phyloP scores from a whole-genome alignment of 495 filamentous ascomycete species.

The Mytilinidion resinicola region DNA sequence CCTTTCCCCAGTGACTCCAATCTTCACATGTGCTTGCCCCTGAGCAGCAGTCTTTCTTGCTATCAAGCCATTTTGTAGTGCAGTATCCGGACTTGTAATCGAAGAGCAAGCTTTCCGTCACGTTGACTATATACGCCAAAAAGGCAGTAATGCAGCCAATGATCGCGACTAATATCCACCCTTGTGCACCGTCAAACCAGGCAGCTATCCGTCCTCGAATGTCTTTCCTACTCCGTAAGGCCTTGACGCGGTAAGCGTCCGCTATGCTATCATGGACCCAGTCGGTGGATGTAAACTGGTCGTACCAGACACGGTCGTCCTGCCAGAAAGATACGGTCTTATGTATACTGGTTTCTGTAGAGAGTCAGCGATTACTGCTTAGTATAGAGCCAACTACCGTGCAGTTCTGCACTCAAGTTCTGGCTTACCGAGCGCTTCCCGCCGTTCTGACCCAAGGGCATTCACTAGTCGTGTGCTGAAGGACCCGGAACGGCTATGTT shows the following conservation, averaged over 20 bases:
- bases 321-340: constrained; percentile 22
- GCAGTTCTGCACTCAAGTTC: too few relatives aligned
- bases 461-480: constrained; percentile 33
- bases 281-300: constrained; percentile 97
- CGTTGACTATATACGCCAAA: constrained; percentile 83
- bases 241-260: constrained; percentile 82
- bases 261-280: constrained; percentile 98
- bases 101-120: constrained; percentile 76
- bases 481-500: constrained; percentile 31
- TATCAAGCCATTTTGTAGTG: constrained; percentile 60
- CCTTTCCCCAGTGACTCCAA: constrained; percentile 72
- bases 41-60: constrained; percentile 71
- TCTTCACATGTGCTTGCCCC: constrained; percentile 53
- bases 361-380: not conserved
- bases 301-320: constrained; percentile 95
- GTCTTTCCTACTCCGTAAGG: constrained; percentile 73
- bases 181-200: constrained; percentile 82
- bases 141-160: constrained; percentile 83
- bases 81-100: constrained; percentile 92
- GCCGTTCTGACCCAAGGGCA: constrained; percentile 22
- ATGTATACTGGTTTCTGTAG: constrained; percentile 20
- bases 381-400: too few relatives aligned
- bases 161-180: constrained; percentile 88
- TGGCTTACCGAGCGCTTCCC: constrained; percentile 10
- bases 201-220: constrained; percentile 69